A percentile compares a stretch with the other conserved stretches of the same genome.
These are phyloP conservation scores for Rhodocollybia butyracea DNA, from an alignment of 768 basidiomycete genomes.

Conservation along the genomic window DNA sequence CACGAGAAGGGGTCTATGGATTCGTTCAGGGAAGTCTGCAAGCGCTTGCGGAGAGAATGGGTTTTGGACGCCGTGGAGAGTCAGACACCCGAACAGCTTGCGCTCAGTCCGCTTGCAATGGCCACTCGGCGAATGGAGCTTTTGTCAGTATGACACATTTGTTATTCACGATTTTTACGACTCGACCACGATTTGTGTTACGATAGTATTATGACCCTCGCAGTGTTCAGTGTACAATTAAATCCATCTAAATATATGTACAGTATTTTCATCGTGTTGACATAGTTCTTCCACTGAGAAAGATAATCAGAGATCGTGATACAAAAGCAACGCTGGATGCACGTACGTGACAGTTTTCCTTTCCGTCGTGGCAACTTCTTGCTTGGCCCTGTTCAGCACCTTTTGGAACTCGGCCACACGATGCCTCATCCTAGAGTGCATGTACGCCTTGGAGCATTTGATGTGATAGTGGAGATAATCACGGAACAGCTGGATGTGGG, in stretches of 20 bases:
- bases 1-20: constrained; percentile 88
- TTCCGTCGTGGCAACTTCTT: constrained; percentile 77
- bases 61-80: constrained; percentile 41
- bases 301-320: neutral
- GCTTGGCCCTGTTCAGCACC: constrained; percentile 93
- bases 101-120: neutral
- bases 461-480: constrained; percentile 99
- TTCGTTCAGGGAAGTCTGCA: constrained; percentile 73
- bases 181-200: neutral
- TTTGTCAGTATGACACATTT: neutral
- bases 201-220: neutral
- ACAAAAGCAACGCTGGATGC: neutral
- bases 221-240: neutral
- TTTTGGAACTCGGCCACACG: constrained; percentile 95
- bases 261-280: neutral
- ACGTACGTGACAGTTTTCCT: constrained; percentile 89
- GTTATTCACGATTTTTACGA: neutral
- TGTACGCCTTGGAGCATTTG: constrained; percentile 98
- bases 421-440: constrained; percentile 95
- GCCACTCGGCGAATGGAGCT: constrained; percentile 2
- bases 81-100: constrained; percentile 9
- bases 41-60: constrained; percentile 68
- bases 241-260: neutral
- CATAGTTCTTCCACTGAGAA: constrained; percentile 8
- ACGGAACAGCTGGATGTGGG: constrained; percentile 94